Evolutionary conservation across 2,329 filamentous ascomycete genomes (phyloP), one percentile per base, ranked within the genome.

Genomic region (Zymoseptoria passerinii): DNA sequence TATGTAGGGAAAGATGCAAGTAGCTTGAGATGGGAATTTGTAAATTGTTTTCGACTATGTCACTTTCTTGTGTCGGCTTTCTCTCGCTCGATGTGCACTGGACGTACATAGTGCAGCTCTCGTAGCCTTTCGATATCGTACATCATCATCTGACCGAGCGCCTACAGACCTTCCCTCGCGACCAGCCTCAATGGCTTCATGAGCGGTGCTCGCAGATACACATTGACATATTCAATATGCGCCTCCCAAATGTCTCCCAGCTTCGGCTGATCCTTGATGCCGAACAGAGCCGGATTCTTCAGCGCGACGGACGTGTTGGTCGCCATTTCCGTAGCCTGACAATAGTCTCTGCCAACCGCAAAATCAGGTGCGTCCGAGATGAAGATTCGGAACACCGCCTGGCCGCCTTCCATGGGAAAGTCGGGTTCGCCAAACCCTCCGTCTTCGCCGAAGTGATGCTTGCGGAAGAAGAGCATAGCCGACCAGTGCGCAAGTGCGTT

Each of bases 401-500:
- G 60, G 65, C 28, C 57, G 50, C 49, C 50, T 54, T 57, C 29
- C 29, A 56, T 58, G 50, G 28, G 28, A 10, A 57, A n/a, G 0
- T 50, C 19, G 2, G 44, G 48, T 9, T 55, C 58, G 7, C 56
- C 27, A n/a, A 23, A 35, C 2, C 50, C 50, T 23, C 53, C 54
- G 23, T 55, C 56, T 65, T 85, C 79, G 8, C 74, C 73, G 68
- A 81, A 83, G 65, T 83, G 77, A 65, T 80, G 78, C 13, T 81
- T 82, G 50, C 83, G 81, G 71, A 81, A 80, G 48, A 86, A 73
- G 2, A 83, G 77, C 67, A 80, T 76, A 13, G 73, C 67, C 1
- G 73, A 68, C 83, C 83, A 86, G 65, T 78, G 78, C 6, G 63
- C 71, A 61, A 61, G 69, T 53, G 65, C 75, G 67, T 63, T 66